Base-by-base conservation (phyloP, 495 filamentous ascomycete species). In the Daldinia loculata region DNA sequence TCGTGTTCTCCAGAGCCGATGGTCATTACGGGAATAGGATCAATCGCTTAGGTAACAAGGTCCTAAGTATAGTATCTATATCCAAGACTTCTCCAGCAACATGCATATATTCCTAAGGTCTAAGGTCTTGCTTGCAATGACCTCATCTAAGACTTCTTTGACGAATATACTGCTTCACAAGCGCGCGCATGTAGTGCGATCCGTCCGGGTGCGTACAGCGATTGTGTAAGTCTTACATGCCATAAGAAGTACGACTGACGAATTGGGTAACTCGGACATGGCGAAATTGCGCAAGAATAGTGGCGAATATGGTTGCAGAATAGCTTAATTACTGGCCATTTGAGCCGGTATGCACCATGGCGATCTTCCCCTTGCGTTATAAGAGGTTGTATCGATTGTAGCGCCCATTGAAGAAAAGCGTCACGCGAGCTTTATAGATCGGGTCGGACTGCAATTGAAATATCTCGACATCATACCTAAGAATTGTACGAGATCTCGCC, bases 401-500 rank as follows among this genome's bases (percentile, higher is more conserved):
- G 29, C 29, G 7, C 65, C 29, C 41, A 60, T 60, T 62, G 52
- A 14, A 56, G 62, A 66, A 71, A 55, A 39, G 32, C 19, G 57
- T 72, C 63, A 72, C 63, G 48, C 63, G 69, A 72, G 63, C 39
- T 43, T 59, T 24, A n/a, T 48, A 57, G 59, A 56, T 66, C 51
- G 53, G 15, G 27, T 61, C 48, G 11, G 52, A 50, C 41, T 48
- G 57, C 17, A 52, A 32, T 62, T 48, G 27, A 38, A 53, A 41
- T 34, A 63, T 48, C 50, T 67, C 69, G 60, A 64, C 69, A 67
- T 72, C 30, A 24, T 61, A 50, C 60, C 58, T 27, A 38, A 53
- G 50, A 64, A 67, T 63, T 39, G 50, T 52, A 67, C 63, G 60
- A 67, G 64, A 72, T 71, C 45, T 67, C 63, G 58, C 63, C 63